Base-by-base conservation (phyloP, 2,329 filamentous ascomycete genomes). In the Macrophomina tecta region DNA sequence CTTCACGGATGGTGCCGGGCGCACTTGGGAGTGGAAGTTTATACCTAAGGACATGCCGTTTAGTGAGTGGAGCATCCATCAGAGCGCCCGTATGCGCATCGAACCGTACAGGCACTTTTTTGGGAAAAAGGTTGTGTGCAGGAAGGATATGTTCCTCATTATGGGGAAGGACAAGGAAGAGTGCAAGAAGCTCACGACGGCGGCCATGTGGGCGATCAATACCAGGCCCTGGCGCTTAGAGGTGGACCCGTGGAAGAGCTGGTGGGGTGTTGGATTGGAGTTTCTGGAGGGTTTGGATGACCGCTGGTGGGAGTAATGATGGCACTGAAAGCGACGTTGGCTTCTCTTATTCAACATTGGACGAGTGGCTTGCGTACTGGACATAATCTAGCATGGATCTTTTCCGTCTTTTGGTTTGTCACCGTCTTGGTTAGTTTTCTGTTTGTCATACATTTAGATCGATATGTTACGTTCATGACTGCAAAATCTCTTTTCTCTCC, bases 211-310 rank as follows among this genome's bases (percentile, higher is more conserved):
- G 74, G 77, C 77, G n/a, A 72, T 85, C 18, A 81, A 83, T 74
- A 84, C 79, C 7, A 77, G 78, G 70, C 82, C 83, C 14, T 85
- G 82, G 82, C 75, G 81, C 65, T 69, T 80, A 67, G 84, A 86
- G 77, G 75, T 85, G 48, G 83, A 86, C 73, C 77, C 84, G 52
- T 84, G 82, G 82, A 81, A 80, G 73, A 85, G 82, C 68, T 84
- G 84, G 74, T 73, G 84, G 6, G 81, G 83, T 71, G 81, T 85
- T 0, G 80, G 82, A 68, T 48, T 80, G 36, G 72, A 69, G 28
- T 83, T 85, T 69, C 69, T 84, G 72, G 78, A 82, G 69, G 72
- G 70, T 0, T 68, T 85, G 73, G 73, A 82, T 69, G 71, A 73
- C 68, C 73, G 71, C 65, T 82, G 81, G 80, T 71, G 82, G 71